A percentile compares a stretch with the other conserved stretches of the same genome.
These are phyloP conservation scores for Mixia osmundae DNA, from an alignment of 1,284 basidiomycete species.

Conservation along the genomic window DNA sequence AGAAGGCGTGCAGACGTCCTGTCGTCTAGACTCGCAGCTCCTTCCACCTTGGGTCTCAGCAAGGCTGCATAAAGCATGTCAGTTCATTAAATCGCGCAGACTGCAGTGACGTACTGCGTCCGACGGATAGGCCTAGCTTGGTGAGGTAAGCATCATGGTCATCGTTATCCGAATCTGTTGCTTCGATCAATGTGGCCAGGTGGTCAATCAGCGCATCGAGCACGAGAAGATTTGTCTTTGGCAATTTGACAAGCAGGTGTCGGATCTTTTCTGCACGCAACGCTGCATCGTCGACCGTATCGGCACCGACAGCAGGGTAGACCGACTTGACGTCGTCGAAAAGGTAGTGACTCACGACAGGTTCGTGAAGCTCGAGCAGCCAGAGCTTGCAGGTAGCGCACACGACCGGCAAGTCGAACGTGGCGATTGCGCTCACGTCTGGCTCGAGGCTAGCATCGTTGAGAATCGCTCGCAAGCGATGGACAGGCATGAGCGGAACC, in stretches of 20 bases:
- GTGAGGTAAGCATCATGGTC: constrained; percentile 11
- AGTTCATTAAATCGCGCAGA: too few relatives aligned
- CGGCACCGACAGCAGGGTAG: constrained; percentile 9
- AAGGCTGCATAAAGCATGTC: too few relatives aligned
- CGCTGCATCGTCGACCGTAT: neutral
- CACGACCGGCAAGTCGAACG: constrained; percentile 12
- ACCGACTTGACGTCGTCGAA: constrained; percentile 14
- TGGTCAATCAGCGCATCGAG: constrained; percentile 10
- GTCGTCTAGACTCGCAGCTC: constrained; percentile 13
- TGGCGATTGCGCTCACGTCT: neutral
- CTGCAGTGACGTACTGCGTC: constrained; percentile 11
- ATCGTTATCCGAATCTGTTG: neutral
- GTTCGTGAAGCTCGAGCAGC: constrained; percentile 15
- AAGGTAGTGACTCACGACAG: constrained; percentile 4
- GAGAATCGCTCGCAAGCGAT: constrained; percentile 4
- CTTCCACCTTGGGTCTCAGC: constrained; percentile 2
- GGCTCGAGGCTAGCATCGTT: constrained; percentile 1
- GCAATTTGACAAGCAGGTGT: constrained; percentile 4
- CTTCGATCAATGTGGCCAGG: constrained; percentile 5
- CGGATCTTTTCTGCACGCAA: neutral
- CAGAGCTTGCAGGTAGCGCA: constrained; percentile 15
- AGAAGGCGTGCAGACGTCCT: constrained; percentile 13
- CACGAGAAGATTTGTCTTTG: constrained; percentile 7
- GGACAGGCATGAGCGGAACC: constrained; percentile 6
- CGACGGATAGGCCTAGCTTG: constrained; percentile 15